Conservation (phyloP, 495 filamentous ascomycete genomes). For the Trichoderma gamsii region DNA sequence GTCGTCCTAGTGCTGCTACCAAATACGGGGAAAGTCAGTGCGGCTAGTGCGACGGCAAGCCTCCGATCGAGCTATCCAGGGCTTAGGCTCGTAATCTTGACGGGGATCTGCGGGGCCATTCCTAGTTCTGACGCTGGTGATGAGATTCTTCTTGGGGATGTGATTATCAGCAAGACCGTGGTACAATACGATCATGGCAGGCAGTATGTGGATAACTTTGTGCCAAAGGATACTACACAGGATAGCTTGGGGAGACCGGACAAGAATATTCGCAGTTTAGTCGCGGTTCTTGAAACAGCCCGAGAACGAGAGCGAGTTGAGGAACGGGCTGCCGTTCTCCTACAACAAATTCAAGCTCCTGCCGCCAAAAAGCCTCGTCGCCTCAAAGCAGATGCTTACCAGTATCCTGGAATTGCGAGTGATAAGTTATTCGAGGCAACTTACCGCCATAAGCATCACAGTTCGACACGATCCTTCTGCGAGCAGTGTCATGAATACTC, state of each 20-base stretch:
- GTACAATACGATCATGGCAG: neutral
- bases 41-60: conserved; percentile 23
- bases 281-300: neutral
- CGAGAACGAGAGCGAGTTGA: neutral
- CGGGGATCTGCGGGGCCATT: conserved; percentile 34
- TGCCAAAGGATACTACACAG: neutral
- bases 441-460: neutral
- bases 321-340: neutral
- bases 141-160: conserved; percentile 33
- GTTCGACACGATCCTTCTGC: neutral
- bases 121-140: conserved; percentile 20
- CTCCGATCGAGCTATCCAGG: conserved; percentile 23
- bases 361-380: neutral
- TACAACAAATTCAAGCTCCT: neutral
- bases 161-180: conserved; percentile 32
- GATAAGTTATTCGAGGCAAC: neutral
- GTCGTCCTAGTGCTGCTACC: conserved; percentile 33
- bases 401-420: neutral
- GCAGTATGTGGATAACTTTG: neutral
- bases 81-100: conserved; percentile 29
- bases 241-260: neutral
- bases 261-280: neutral
- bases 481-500: too few species aligned
- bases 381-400: neutral
- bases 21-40: conserved; percentile 27